Conservation (phyloP, 2,329 filamentous ascomycete species). For the Aquanectria penicillioides region DNA sequence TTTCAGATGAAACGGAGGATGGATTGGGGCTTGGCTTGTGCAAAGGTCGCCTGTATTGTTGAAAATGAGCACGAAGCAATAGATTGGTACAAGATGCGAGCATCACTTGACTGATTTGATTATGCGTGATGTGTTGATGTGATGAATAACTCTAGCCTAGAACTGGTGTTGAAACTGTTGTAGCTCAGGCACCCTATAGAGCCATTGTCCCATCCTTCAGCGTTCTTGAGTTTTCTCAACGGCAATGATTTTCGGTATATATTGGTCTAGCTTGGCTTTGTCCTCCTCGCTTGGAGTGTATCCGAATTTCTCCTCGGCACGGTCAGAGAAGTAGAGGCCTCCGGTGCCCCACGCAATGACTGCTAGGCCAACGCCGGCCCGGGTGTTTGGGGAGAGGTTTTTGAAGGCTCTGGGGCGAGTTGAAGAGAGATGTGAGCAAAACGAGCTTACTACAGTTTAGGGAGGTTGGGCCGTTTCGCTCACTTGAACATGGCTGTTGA, state of each 20-base stretch:
- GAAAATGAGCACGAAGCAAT: conserved; percentile 8
- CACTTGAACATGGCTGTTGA: conserved; percentile 35
- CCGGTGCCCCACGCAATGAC: conserved; percentile 80
- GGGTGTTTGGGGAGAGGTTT: conserved; percentile 75
- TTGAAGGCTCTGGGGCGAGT: conserved; percentile 69
- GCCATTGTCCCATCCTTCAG: neutral
- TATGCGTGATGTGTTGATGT: neutral
- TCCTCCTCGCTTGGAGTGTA: conserved; percentile 79
- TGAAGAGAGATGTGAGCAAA: neutral
- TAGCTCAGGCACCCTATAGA: no score
- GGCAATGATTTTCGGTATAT: conserved; percentile 69
- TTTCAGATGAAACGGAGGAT: conserved; percentile 20
- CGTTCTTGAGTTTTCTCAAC: conserved; percentile 57
- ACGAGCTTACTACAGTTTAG: no score
- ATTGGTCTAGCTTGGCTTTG: conserved; percentile 70
- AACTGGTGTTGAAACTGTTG: no score
- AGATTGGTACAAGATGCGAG: neutral
- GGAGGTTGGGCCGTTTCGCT: neutral
- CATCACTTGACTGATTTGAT: neutral
- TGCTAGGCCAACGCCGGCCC: conserved; percentile 76
- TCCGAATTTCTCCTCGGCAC: conserved; percentile 77
- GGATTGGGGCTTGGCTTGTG: conserved; percentile 5
- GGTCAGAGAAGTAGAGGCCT: conserved; percentile 79
- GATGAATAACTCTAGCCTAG: no score
- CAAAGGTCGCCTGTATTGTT: neutral